Base-by-base conservation (phyloP, 169 alveolate species). In the Eimeria maxima region DNA sequence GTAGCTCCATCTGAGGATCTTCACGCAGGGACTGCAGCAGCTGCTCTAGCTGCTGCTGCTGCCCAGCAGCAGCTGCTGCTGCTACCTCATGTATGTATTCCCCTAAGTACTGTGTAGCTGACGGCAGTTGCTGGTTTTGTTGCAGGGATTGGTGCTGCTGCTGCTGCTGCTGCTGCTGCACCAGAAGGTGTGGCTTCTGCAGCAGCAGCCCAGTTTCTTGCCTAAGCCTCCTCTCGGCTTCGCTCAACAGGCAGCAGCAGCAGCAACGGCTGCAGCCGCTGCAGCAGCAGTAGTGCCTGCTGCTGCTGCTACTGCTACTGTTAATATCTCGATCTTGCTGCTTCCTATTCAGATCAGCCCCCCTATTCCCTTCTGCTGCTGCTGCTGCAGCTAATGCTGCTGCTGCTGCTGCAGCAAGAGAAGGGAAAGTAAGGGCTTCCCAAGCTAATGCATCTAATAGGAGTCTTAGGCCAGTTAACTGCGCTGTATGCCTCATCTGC, bases 221-320 rank as follows among this genome's bases (percentile, higher is more conserved):
- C 38, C 76, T 67, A 67, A 67, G 76, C 76, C 76, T 7, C 38
- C 16, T 20, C 38, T 67, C 76, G 13, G 76, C 76, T 67, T 67
- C 76, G 44, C 16, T 67, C 29, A 67, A 20, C 29, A 67, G 76
- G 76, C 76, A 67, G 38, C 76, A 22, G 76, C 76, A 67, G 76
- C 76, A 67, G 38, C 76, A 50, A 50, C 11, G 57, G 57, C 11
- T 50, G 57, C 57, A 50, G 5, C 57, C 57, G 5, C 11, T 50
- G 57, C 57, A 50, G 57, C 57, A 50, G 57, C 57, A 67, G 76
- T 20, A 24, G 76, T 27, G 7, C 29, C 76, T 24, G 76, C 76
- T 67, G 44, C 76, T 24, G 76, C 76, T 67, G 38, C 76, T 67
- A 20, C 76, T 67, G 76, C 76, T 67, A 20, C 16, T 67, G 76